phyloP scores from a whole-genome alignment of 345 rosid species.

The Cardiospermum halicacabum region DNA sequence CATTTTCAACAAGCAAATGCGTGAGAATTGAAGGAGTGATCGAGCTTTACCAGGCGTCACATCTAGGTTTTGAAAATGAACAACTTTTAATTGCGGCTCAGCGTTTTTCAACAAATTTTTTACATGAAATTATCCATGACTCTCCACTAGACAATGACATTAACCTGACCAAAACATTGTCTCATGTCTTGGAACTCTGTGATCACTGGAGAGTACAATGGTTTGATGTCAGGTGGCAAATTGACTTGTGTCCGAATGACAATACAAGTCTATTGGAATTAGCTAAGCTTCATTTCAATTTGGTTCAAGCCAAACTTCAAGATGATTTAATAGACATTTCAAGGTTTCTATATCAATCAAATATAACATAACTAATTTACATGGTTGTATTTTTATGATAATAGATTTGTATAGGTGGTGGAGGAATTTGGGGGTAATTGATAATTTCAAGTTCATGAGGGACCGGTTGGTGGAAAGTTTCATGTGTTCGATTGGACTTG shows the following conservation, averaged over 20 bases:
- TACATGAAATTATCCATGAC: neutral
- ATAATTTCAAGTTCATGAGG: slow-evolving; percentile 36
- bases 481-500: slow-evolving; percentile 41
- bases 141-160: neutral
- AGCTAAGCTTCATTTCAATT: slow-evolving; percentile 44
- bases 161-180: slow-evolving; percentile 7
- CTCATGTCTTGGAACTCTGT: slow-evolving; percentile 37
- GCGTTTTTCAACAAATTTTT: slow-evolving; percentile 13
- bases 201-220: slow-evolving; percentile 40
- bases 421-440: slow-evolving; percentile 33
- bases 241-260: slow-evolving; percentile 14
- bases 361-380: no score
- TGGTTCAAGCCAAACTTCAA: slow-evolving; percentile 40
- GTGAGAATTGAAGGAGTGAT: slow-evolving; percentile 26
- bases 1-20: slow-evolving; percentile 14
- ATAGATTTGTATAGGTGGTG: slow-evolving; percentile 61
- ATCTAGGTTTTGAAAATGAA: slow-evolving; percentile 34
- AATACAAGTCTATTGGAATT: slow-evolving; percentile 19
- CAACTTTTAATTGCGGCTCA: slow-evolving; percentile 25
- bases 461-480: slow-evolving; percentile 49
- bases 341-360: slow-evolving; percentile 34
- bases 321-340: slow-evolving; percentile 38
- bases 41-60: slow-evolving; percentile 46
- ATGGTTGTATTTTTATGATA: no score
- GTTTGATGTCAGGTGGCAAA: slow-evolving; percentile 48